Conservation (phyloP, 371 early-diverging fungal genomes). For the Cokeromyces recurvatus region DNA sequence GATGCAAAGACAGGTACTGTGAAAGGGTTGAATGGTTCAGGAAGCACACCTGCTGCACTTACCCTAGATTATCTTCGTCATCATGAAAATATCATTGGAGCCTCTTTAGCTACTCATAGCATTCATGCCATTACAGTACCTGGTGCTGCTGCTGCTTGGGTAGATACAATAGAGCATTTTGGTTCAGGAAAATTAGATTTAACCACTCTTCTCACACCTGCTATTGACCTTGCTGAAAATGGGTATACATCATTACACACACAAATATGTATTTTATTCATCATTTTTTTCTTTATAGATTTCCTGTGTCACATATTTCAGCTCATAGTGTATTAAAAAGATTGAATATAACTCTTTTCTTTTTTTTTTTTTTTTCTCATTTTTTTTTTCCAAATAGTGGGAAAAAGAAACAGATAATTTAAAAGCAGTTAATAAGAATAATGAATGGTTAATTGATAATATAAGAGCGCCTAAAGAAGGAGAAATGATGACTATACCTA, state of each 20-base stretch:
- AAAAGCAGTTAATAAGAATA: background rate
- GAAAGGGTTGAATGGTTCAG: constrained; percentile 70
- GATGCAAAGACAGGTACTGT: constrained; percentile 57
- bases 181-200: constrained; percentile 67
- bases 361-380: background rate
- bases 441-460: constrained; percentile 59
- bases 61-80: constrained; percentile 43
- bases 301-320: constrained; percentile 37
- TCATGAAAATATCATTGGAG: background rate
- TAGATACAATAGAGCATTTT: constrained; percentile 64
- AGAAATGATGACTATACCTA: constrained; percentile 59
- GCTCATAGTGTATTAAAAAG: constrained; percentile 15
- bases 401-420: too few relatives aligned
- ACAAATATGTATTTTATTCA: background rate
- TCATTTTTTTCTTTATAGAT: constrained; percentile 21
- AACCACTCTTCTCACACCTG: constrained; percentile 61
- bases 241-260: too few relatives aligned
- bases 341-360: too few relatives aligned
- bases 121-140: constrained; percentile 75
- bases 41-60: constrained; percentile 62
- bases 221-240: constrained; percentile 66
- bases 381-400: background rate
- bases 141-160: constrained; percentile 81
- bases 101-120: constrained; percentile 41
- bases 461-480: constrained; percentile 57